phyloP scores from a whole-genome alignment of 352 stramenopile genomes.

The Ophiocytium majus region DNA sequence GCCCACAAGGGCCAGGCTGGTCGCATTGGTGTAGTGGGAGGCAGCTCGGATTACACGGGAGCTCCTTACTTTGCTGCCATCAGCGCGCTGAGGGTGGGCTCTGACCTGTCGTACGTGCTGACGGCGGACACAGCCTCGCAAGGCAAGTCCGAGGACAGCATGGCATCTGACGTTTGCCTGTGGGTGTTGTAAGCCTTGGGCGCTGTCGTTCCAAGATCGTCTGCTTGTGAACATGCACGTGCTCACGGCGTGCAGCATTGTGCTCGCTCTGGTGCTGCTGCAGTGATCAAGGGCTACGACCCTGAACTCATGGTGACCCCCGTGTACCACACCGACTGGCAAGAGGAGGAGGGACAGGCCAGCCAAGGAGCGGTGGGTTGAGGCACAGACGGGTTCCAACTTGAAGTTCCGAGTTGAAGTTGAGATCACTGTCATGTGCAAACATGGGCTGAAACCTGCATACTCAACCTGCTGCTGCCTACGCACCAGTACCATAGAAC shows the following conservation, averaged over 20 bases:
- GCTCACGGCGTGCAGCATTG: neutral
- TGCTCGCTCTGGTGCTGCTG: neutral
- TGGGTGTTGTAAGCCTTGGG: too few relatives aligned
- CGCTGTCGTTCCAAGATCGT: too few relatives aligned
- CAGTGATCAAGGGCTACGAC: conserved; percentile 95
- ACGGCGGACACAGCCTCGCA: conserved; percentile 83
- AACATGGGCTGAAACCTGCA: too few relatives aligned
- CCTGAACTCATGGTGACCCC: conserved; percentile 85
- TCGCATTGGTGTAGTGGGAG: conserved; percentile 85
- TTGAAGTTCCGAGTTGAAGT: too few relatives aligned
- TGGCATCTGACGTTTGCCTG: too few relatives aligned
- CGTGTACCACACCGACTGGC: conserved; percentile 59
- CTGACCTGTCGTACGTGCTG: conserved; percentile 91
- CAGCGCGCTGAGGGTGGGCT: conserved; percentile 84
- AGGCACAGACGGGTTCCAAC: too few relatives aligned
- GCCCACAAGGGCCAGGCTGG: conserved; percentile 62
- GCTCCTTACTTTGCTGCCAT: conserved; percentile 94
- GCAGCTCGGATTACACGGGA: conserved; percentile 93
- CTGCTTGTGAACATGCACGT: neutral
- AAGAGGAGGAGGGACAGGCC: neutral
- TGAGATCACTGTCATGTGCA: too few relatives aligned
- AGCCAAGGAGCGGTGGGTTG: neutral
- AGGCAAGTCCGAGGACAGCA: neutral
- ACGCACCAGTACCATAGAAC: too few relatives aligned
- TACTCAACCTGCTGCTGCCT: too few relatives aligned